Percentiles rank a stretch among this genome's conserved stretches.
These are phyloP conservation scores for Trametopsis cervina DNA, from an alignment of 768 basidiomycete species.

Conservation along the genomic window DNA sequence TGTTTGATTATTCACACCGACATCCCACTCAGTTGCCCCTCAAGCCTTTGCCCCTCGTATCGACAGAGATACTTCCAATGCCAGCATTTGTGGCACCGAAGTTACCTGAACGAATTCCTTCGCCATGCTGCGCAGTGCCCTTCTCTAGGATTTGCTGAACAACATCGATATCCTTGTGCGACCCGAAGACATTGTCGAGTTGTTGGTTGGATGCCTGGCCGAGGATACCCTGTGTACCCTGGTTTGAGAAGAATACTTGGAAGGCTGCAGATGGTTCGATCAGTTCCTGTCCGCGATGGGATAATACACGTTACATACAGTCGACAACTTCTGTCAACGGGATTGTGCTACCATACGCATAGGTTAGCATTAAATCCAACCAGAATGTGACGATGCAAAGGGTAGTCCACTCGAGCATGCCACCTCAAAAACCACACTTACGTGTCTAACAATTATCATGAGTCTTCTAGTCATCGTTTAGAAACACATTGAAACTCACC, in stretches of 20 bases:
- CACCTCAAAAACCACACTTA: constrained; percentile 30
- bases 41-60: constrained; percentile 34
- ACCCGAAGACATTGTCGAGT: constrained; percentile 66
- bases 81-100: constrained; percentile 16
- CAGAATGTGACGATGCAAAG: too few relatives aligned
- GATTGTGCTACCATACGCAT: constrained; percentile 42
- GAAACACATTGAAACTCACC: constrained; percentile 53
- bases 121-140: constrained; percentile 51
- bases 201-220: constrained; percentile 76
- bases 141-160: constrained; percentile 51
- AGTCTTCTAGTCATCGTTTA: too few relatives aligned
- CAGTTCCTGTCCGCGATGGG: neutral
- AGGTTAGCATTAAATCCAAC: constrained; percentile 1
- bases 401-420: too few relatives aligned
- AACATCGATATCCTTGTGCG: constrained; percentile 59
- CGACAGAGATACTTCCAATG: constrained; percentile 30
- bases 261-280: constrained; percentile 44
- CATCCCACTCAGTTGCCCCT: constrained; percentile 31
- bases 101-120: constrained; percentile 31
- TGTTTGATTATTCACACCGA: too few relatives aligned
- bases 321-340: constrained; percentile 76
- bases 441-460: constrained; percentile 47
- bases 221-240: constrained; percentile 75
- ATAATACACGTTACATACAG: constrained; percentile 38
- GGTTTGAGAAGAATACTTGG: constrained; percentile 58